These are phyloP conservation scores for Leishmania martiniquensis DNA, from an alignment of 208 protist genomes.

Conservation along the genomic window DNA sequence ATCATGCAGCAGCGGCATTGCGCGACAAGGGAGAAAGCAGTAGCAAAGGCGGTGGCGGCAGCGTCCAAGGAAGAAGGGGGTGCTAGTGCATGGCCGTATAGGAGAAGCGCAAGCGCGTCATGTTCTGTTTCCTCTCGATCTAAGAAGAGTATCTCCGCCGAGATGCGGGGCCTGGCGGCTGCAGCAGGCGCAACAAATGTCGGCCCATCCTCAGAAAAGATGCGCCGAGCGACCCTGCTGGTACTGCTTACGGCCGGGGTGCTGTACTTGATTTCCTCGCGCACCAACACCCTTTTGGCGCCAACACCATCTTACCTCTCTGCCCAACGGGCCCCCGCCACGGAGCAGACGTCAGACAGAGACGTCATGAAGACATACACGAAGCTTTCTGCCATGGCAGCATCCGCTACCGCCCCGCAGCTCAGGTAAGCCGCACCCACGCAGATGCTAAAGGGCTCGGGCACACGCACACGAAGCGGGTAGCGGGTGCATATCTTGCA, in stretches of 20 bases:
- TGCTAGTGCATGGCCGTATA: not conserved
- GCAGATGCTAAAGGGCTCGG: not conserved
- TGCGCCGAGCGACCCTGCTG: conserved; percentile 12
- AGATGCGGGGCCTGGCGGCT: not conserved
- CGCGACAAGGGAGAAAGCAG: not conserved
- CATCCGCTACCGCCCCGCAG: conserved; percentile 1
- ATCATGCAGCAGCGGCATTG: conserved; percentile 17
- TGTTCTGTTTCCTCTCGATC: not conserved
- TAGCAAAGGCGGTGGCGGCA: not conserved
- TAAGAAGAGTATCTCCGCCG: not conserved
- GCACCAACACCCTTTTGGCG: not conserved
- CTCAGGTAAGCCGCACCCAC: not conserved
- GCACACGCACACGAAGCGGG: not conserved
- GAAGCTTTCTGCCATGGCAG: conserved; percentile 21
- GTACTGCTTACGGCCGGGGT: conserved; percentile 9
- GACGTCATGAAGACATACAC: conserved; percentile 4
- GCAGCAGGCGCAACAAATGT: too few species aligned
- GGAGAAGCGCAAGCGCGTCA: not conserved
- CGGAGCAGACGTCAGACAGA: not conserved
- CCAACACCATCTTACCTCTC: not conserved
- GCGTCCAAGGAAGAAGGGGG: not conserved
- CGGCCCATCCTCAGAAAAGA: not conserved
- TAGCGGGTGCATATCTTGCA: not conserved
- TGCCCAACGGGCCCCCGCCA: not conserved
- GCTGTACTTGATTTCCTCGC: conserved; percentile 19